Conservation (phyloP, 139 green algal genomes). For the Asterochloris sp. region DNA sequence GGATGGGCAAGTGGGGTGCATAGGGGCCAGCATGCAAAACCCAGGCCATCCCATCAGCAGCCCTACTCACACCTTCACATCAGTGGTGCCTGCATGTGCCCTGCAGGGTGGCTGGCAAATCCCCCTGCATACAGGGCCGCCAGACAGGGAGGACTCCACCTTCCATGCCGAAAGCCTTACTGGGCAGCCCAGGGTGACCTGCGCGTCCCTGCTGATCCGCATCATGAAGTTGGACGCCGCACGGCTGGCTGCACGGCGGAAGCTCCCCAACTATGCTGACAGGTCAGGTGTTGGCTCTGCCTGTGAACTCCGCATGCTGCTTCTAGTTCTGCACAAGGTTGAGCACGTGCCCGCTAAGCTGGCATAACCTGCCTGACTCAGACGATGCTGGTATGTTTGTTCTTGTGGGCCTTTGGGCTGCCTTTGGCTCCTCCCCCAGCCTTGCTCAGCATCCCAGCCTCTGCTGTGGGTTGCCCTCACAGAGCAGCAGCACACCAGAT, state of each 20-base stretch:
- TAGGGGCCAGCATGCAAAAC: too few relatives aligned
- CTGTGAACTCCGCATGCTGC: neutral
- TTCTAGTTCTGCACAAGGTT: neutral
- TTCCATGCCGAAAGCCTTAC: conserved; percentile 15
- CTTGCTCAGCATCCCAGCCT: too few relatives aligned
- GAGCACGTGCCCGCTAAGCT: too few relatives aligned
- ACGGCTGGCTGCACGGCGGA: conserved; percentile 7
- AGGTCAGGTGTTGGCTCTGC: neutral
- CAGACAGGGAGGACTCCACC: conserved; percentile 10
- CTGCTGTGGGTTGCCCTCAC: too few relatives aligned
- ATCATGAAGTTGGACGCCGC: conserved; percentile 21
- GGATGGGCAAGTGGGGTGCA: too few relatives aligned
- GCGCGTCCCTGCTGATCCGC: conserved; percentile 52
- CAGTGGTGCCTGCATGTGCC: neutral
- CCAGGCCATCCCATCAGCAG: too few relatives aligned
- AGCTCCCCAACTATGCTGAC: conserved; percentile 42
- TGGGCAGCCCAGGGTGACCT: conserved; percentile 31
- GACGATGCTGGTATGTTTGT: too few relatives aligned
- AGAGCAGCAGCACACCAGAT: too few relatives aligned
- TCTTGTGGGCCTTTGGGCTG: too few relatives aligned
- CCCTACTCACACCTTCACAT: neutral
- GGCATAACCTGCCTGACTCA: too few relatives aligned
- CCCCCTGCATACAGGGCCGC: conserved; percentile 42
- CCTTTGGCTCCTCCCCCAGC: too few relatives aligned
- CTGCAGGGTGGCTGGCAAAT: conserved; percentile 40